Evolutionary conservation across 2,329 filamentous ascomycete species (phyloP).

Genomic region (Dactylella cylindrospora): DNA sequence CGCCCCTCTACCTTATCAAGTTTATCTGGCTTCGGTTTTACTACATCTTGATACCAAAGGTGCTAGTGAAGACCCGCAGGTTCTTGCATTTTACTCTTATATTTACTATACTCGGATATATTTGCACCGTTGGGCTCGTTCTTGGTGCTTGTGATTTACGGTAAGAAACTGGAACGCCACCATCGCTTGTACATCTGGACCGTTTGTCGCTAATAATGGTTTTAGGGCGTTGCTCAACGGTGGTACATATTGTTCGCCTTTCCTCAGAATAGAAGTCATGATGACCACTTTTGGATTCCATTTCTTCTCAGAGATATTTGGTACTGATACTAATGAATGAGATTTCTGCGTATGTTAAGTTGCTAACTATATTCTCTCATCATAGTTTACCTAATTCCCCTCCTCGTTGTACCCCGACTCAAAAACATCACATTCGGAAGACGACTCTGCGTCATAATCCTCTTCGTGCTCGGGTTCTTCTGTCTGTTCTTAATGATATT

Average conservation of each 20-base stretch:
- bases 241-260: constrained; percentile 1
- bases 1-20: constrained; percentile 12
- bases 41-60: background rate
- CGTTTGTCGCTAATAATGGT: background rate
- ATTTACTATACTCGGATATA: constrained; percentile 1
- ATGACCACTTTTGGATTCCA: background rate
- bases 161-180: too few relatives aligned
- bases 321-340: too few relatives aligned
- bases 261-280: background rate
- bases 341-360: background rate
- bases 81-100: constrained; percentile 8
- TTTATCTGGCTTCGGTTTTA: constrained; percentile 9
- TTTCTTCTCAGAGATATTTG: background rate
- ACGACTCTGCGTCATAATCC: background rate
- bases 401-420: constrained; percentile 4
- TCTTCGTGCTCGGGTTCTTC: background rate
- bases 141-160: background rate
- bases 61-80: background rate
- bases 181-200: too few relatives aligned
- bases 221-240: background rate
- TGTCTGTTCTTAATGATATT: constrained; percentile 9
- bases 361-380: background rate
- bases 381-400: background rate
- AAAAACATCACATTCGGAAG: background rate
- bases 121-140: background rate